Evolutionary conservation across 495 filamentous ascomycete genomes (phyloP), one percentile per base, ranked within the genome.

Genomic region (Rostrohypoxylon terebratum): DNA sequence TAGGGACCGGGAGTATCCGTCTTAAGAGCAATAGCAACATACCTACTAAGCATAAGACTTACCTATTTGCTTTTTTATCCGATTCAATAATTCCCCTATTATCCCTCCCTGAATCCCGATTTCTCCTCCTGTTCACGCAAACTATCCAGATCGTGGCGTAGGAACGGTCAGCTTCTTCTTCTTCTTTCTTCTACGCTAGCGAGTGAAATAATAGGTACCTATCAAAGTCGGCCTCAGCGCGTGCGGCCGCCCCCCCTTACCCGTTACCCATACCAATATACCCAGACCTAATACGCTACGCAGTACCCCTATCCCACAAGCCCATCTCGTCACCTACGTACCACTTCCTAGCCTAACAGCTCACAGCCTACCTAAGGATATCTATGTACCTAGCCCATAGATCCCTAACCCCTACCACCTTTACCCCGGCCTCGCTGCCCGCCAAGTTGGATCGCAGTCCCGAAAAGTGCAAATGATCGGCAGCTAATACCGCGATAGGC

Each of bases 401-500:
- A 38, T 0, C 36, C 36, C 45, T 20, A 21, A 48, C 47, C 47
- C 47, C 47, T 51, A 51, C 47, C 40, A 44, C 42, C n/a, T 1
- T 18, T 55, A 7, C 69, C 50, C 16, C 20, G 59, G n/a, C 16
- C 51, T 38, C 11, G 34, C 36, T 45, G 50, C 58, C 69, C 69
- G 63, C 69, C 64, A 72, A 68, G 51, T 53, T 68, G 42, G 59
- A 63, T 72, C 34, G 63, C 64, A 68, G 31, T 33, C 63, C 63
- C 69, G 57, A 66, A 71, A 71, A 48, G 38, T 48, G 68, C 48
- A 62, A 66, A 33, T 66, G 68, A 71, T 71, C 68, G 48, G 38
- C 68, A 61, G 48, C 62, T 42, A 61, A 71, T 66, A 66, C 68
- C 68, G 68, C 68, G 68, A 71, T 66, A 71, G 59, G 68, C 62